phyloP scores from a whole-genome alignment of 129 eudicot species.

The Calendula officinalis region DNA sequence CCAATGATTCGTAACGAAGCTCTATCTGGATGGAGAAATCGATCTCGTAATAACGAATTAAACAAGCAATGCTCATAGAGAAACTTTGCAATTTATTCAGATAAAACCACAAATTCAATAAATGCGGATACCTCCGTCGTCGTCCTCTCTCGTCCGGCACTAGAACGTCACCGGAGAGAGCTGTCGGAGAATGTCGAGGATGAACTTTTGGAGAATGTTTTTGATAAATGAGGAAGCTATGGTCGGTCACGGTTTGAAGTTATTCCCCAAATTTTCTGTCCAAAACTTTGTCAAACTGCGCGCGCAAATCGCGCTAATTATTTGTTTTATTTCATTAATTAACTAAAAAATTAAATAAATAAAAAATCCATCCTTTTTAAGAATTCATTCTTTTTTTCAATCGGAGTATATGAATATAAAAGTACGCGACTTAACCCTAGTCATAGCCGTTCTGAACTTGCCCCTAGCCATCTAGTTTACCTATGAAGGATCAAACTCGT shows the following conservation, averaged over 20 bases:
- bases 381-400: too few relatives aligned
- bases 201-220: background rate
- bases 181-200: background rate
- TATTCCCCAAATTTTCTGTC: background rate
- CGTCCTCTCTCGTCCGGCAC: slow-evolving; percentile 41
- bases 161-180: slow-evolving; percentile 36
- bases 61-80: too few relatives aligned
- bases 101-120: background rate
- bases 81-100: background rate
- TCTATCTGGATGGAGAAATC: too few relatives aligned
- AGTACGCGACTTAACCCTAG: too few relatives aligned
- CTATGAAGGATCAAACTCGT: too few relatives aligned
- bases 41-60: too few relatives aligned
- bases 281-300: background rate
- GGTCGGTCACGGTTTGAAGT: background rate
- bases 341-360: background rate
- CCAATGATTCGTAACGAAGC: too few relatives aligned
- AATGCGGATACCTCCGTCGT: slow-evolving; percentile 23
- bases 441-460: too few relatives aligned
- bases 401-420: too few relatives aligned
- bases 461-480: too few relatives aligned
- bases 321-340: background rate
- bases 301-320: background rate
- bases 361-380: background rate
- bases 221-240: background rate